Percentiles rank a stretch among this genome's conserved stretches.
These are phyloP conservation scores for Seiridium cupressi DNA, from an alignment of 2,329 filamentous ascomycete genomes.

Conservation along the genomic window DNA sequence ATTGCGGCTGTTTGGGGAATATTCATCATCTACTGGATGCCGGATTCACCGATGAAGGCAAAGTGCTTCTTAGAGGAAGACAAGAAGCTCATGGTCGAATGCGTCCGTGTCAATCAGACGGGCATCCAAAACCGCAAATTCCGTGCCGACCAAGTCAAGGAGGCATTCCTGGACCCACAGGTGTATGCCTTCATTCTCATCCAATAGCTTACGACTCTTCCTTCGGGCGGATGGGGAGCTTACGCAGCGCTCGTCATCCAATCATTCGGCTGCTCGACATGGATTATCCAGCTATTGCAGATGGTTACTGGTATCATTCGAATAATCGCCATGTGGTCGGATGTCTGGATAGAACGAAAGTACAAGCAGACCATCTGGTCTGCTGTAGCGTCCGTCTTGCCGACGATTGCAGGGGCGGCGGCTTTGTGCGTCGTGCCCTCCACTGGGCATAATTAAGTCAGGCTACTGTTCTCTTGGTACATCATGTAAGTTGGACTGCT, in stretches of 20 bases:
- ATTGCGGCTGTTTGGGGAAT: constrained; percentile 62
- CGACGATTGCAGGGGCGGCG: constrained; percentile 49
- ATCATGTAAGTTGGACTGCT: constrained; percentile 33
- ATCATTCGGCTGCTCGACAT: constrained; percentile 32
- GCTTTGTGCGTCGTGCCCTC: constrained; percentile 55
- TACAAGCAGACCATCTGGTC: background rate
- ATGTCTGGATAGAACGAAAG: background rate
- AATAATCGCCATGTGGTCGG: constrained; percentile 27
- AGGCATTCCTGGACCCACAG: constrained; percentile 63
- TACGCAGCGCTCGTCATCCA: constrained; percentile 36
- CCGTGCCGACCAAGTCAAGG: constrained; percentile 42
- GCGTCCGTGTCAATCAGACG: constrained; percentile 58
- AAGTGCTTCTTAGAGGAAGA: constrained; percentile 66
- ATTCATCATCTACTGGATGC: constrained; percentile 64
- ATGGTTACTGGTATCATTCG: constrained; percentile 38
- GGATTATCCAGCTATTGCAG: constrained; percentile 34
- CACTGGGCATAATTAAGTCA: constrained; percentile 45
- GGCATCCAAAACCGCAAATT: constrained; percentile 55
- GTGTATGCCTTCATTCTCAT: constrained; percentile 10
- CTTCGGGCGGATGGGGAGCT: constrained; percentile 31
- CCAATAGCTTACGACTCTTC: constrained; percentile 23
- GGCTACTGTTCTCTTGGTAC: constrained; percentile 57
- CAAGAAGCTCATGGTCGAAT: constrained; percentile 61
- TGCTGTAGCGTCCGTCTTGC: constrained; percentile 20
- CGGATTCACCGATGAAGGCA: constrained; percentile 69